These are phyloP conservation scores for Aureobasidium sp. DNA, from an alignment of 2,329 filamentous ascomycete species.

Conservation along the genomic window DNA sequence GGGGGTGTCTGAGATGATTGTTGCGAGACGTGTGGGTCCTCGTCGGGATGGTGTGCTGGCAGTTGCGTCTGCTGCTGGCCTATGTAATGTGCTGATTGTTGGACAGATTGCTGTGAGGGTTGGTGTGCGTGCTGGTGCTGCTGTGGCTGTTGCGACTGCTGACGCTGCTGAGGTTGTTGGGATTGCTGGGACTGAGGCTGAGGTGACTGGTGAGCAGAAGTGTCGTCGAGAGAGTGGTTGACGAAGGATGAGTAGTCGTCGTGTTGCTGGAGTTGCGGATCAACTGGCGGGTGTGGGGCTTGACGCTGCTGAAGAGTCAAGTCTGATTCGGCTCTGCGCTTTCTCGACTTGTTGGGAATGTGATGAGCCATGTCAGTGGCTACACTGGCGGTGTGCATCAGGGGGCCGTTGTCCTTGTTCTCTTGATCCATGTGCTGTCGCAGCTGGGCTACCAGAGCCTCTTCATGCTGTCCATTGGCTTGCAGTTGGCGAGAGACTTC, in stretches of 20 bases:
- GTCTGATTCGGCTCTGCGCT: conserved; percentile 3
- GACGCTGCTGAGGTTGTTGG: background rate
- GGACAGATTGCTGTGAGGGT: conserved; percentile 25
- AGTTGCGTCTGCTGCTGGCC: conserved; percentile 5
- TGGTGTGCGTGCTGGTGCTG: conserved; percentile 7
- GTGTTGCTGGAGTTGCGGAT: conserved; percentile 12
- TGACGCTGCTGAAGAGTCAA: background rate
- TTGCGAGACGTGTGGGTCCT: background rate
- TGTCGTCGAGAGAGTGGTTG: background rate
- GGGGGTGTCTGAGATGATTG: background rate
- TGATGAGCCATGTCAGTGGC: background rate
- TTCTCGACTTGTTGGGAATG: background rate
- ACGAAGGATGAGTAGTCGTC: conserved; percentile 9
- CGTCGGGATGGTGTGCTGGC: background rate
- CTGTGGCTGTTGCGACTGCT: background rate
- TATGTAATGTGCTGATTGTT: background rate
- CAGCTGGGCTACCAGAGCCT: conserved; percentile 12
- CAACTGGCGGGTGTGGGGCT: background rate
- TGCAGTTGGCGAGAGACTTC: conserved; percentile 69
- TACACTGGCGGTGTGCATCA: background rate
- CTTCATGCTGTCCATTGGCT: conserved; percentile 13
- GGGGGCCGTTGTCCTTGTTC: conserved; percentile 2
- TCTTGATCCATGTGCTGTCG: conserved; percentile 15
- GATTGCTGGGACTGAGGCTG: background rate
- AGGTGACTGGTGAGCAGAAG: background rate